Percentiles rank a stretch among this genome's conserved stretches.
Evolutionary conservation across 2,329 filamentous ascomycete species (phyloP).

Genomic region (Dactylellina sp.): DNA sequence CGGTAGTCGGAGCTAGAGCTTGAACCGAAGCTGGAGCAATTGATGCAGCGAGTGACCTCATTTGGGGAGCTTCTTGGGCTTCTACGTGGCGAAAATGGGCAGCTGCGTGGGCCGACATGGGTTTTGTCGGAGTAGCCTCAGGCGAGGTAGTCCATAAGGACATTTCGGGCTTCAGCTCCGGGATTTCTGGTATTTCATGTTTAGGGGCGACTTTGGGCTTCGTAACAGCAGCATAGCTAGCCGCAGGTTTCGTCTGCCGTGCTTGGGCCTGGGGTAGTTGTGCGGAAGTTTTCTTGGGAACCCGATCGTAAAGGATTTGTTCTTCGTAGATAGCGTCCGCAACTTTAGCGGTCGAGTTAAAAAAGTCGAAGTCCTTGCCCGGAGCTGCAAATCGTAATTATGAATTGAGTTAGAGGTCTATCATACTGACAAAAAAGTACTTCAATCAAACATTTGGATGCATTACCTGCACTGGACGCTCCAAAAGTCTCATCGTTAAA

Average conservation of each 20-base stretch:
- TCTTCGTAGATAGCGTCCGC: slow-evolving; percentile 89
- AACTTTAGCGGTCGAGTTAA: slow-evolving; percentile 89
- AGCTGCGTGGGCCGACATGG: slow-evolving; percentile 66
- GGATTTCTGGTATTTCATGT: slow-evolving; percentile 72
- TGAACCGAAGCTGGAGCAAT: slow-evolving; percentile 29
- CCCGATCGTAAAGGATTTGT: slow-evolving; percentile 81
- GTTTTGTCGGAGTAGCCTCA: slow-evolving; percentile 43
- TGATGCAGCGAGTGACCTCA: slow-evolving; percentile 60
- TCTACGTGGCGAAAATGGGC: slow-evolving; percentile 70
- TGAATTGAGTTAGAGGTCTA: slow-evolving; percentile 10
- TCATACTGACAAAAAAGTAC: not conserved
- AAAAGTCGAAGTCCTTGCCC: slow-evolving; percentile 97
- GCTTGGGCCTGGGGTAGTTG: slow-evolving; percentile 62
- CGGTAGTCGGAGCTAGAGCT: slow-evolving; percentile 57
- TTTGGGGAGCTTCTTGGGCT: slow-evolving; percentile 60
- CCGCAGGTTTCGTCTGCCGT: slow-evolving; percentile 64
- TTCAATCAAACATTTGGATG: not conserved
- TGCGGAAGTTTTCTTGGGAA: slow-evolving; percentile 69
- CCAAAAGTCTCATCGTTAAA: slow-evolving; percentile 98
- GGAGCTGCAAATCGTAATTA: slow-evolving; percentile 26
- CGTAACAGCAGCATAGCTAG: slow-evolving; percentile 74
- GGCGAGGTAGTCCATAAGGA: slow-evolving; percentile 79
- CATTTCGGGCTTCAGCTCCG: slow-evolving; percentile 90
- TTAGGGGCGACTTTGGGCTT: slow-evolving; percentile 32
- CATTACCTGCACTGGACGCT: slow-evolving; percentile 65